phyloP scores from a whole-genome alignment of 2,329 filamentous ascomycete species.

The Epichloe baconii region DNA sequence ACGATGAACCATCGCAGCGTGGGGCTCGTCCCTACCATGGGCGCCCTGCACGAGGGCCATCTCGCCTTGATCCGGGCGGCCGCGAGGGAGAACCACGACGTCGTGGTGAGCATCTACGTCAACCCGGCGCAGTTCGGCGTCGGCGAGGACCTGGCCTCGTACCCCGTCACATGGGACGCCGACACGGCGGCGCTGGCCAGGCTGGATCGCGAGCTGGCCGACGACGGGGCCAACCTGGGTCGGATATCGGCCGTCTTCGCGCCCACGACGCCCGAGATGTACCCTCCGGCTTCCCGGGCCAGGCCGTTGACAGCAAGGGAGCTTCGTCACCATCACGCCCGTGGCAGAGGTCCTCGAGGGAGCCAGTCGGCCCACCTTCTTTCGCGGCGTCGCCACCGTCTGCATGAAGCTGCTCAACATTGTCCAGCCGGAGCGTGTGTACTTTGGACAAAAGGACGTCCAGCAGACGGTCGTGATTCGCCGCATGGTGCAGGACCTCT shows the following conservation, averaged over 20 bases:
- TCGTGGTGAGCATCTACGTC: constrained; percentile 87
- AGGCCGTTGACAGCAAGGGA: constrained; percentile 56
- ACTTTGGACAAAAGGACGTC: constrained; percentile 96
- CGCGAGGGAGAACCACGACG: constrained; percentile 69
- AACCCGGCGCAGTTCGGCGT: constrained; percentile 94
- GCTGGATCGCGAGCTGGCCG: constrained; percentile 62
- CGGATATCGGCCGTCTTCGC: constrained; percentile 75
- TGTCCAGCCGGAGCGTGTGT: constrained; percentile 52
- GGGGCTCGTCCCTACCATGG: constrained; percentile 93
- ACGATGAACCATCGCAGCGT: constrained; percentile 56
- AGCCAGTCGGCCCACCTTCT: constrained; percentile 79
- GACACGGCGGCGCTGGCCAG: constrained; percentile 55
- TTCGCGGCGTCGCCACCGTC: constrained; percentile 88
- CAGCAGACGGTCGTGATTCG: constrained; percentile 89
- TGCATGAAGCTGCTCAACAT: constrained; percentile 63
- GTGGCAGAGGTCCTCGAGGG: constrained; percentile 74
- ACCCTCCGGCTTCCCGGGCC: constrained; percentile 63
- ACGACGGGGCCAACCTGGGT: constrained; percentile 45
- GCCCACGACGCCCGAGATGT: constrained; percentile 72
- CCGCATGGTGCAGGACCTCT: constrained; percentile 77
- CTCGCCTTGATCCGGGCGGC: constrained; percentile 74
- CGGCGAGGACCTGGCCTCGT: constrained; percentile 75
- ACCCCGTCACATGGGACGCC: constrained; percentile 77
- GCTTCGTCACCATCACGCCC: constrained; percentile 84
- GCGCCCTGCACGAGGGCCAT: constrained; percentile 87